Conservation (phyloP, 371 early-diverging fungal species). For the Mortierella sp. region DNA sequence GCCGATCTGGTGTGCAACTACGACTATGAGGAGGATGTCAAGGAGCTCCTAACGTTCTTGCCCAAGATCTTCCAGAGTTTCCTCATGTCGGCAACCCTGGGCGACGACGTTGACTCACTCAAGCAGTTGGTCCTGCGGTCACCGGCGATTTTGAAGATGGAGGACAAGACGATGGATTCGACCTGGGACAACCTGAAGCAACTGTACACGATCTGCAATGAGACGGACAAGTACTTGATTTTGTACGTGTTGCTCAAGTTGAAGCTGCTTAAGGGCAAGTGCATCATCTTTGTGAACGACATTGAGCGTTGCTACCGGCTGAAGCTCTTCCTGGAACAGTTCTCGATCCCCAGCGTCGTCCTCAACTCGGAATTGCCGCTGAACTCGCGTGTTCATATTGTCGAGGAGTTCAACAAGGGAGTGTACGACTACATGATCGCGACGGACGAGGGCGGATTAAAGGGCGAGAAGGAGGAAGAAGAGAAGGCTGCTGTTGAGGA, state of each 20-base stretch:
- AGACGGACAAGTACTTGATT: constrained; percentile 91
- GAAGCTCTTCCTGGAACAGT: constrained; percentile 96
- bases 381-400: constrained; percentile 89
- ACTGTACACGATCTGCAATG: constrained; percentile 70
- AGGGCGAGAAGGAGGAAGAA: constrained; percentile 80
- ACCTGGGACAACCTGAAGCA: constrained; percentile 60
- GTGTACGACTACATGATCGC: constrained; percentile 96
- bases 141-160: constrained; percentile 85
- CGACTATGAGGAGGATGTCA: constrained; percentile 91
- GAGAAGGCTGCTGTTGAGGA: constrained; percentile 53
- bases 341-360: constrained; percentile 90
- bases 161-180: constrained; percentile 78
- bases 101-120: constrained; percentile 86
- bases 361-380: constrained; percentile 95
- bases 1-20: constrained; percentile 94
- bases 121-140: constrained; percentile 87
- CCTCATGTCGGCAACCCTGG: constrained; percentile 93
- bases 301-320: constrained; percentile 93
- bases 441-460: constrained; percentile 87
- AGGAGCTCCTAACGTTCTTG: constrained; percentile 74
- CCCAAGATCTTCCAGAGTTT: constrained; percentile 91
- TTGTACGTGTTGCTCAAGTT: constrained; percentile 93
- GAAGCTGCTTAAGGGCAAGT: constrained; percentile 89
- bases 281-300: constrained; percentile 93
- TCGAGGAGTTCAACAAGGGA: constrained; percentile 98